These are phyloP conservation scores for Schizothecium vesticola DNA, from an alignment of 495 filamentous ascomycete genomes.

Conservation along the genomic window DNA sequence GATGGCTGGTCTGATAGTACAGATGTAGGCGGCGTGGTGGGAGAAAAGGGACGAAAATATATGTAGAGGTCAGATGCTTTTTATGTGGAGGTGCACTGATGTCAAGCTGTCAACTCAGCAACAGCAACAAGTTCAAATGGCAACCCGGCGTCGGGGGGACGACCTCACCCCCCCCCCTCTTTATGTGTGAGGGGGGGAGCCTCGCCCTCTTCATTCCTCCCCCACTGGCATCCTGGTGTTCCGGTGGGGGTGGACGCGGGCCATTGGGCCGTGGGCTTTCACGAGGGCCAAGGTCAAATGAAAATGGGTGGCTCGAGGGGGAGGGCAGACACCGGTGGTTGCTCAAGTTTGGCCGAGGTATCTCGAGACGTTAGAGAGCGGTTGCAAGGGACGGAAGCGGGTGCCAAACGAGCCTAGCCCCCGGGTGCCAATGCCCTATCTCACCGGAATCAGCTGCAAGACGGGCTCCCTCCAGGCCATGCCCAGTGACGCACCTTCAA, in stretches of 20 bases:
- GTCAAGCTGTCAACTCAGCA: background rate
- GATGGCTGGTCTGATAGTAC: constrained; percentile 9
- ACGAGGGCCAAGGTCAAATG: background rate
- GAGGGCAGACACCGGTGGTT: background rate
- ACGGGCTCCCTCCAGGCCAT: background rate
- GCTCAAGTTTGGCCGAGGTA: constrained; percentile 2
- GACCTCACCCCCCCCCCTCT: background rate
- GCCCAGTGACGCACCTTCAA: background rate
- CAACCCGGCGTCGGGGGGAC: background rate
- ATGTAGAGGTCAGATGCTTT: background rate
- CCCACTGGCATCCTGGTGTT: background rate
- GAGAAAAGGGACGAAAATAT: background rate
- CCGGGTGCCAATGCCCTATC: background rate
- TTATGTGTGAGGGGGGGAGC: background rate
- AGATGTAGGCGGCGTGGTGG: background rate
- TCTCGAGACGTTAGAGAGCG: background rate
- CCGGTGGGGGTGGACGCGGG: background rate
- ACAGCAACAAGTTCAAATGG: background rate
- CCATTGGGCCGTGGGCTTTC: background rate
- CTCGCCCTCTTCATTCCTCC: background rate
- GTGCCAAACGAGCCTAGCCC: background rate
- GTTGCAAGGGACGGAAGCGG: background rate
- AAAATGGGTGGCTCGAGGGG: background rate
- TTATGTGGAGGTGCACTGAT: background rate
- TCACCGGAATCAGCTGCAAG: background rate